A percentile compares a stretch with the other conserved stretches of the same genome.
Conservation (phyloP, 139 green algal species). For the Astrephomene gubernaculifera region DNA sequence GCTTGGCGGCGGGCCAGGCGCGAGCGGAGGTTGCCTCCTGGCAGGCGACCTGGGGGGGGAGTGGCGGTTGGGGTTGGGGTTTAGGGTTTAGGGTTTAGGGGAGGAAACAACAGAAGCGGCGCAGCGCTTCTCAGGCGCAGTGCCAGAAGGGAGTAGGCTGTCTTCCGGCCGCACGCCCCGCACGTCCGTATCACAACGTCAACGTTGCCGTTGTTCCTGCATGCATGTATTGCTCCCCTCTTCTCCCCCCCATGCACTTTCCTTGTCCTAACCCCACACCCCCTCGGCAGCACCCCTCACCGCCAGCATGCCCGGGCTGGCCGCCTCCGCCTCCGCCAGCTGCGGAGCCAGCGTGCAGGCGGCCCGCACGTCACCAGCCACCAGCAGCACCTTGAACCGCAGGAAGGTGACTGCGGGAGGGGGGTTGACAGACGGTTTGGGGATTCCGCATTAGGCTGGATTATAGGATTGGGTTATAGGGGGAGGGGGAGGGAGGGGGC, state of each 20-base stretch:
- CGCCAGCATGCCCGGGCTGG: constrained; percentile 5
- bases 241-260: not conserved
- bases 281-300: not conserved
- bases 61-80: not conserved
- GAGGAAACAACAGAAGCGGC: too few species aligned
- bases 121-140: too few species aligned
- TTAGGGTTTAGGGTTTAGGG: too few species aligned
- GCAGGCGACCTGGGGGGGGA: constrained; percentile 5
- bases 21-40: constrained; percentile 15
- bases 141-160: too few species aligned
- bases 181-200: too few species aligned
- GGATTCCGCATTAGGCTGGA: too few species aligned
- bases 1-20: constrained; percentile 11
- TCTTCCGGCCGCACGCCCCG: too few species aligned
- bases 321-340: constrained; percentile 22
- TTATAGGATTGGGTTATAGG: too few species aligned
- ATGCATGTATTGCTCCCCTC: too few species aligned
- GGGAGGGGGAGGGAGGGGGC: too few species aligned
- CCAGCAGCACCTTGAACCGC: constrained; percentile 44
- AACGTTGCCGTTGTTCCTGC: too few species aligned
- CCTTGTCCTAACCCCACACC: not conserved
- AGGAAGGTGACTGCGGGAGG: constrained; percentile 15
- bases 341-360: not conserved
- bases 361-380: not conserved
- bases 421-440: not conserved